Evolutionary conservation across 2,329 filamentous ascomycete species (phyloP).

Genomic region (Cucurbitaria berberidis): DNA sequence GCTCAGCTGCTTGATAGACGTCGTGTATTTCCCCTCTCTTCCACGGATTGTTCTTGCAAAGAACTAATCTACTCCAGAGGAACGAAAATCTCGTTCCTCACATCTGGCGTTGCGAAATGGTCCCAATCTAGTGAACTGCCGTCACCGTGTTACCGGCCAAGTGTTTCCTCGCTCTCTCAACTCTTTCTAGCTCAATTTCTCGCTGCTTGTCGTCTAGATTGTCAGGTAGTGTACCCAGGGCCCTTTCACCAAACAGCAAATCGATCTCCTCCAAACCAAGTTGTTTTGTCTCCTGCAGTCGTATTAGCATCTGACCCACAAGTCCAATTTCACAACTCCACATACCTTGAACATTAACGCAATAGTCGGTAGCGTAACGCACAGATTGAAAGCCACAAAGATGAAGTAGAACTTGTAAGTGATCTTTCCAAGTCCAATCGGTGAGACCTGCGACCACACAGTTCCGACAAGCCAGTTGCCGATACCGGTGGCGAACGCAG

Average conservation of each 20-base stretch:
- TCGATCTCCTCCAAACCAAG: conserved; percentile 65
- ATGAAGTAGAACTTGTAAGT: conserved; percentile 65
- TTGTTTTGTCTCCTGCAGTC: conserved; percentile 46
- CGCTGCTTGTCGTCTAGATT: conserved; percentile 46
- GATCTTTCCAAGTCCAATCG: conserved; percentile 57
- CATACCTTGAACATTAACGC: conserved; percentile 57
- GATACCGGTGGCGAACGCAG: conserved; percentile 63
- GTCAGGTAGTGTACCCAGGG: conserved; percentile 55
- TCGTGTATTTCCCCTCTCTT: neutral
- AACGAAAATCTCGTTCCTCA: neutral
- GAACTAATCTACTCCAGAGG: neutral
- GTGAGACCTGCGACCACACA: conserved; percentile 65
- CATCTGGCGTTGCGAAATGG: neutral
- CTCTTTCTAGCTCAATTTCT: conserved; percentile 30
- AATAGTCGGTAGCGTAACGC: conserved; percentile 55
- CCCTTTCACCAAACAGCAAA: conserved; percentile 61
- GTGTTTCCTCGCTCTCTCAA: conserved; percentile 25
- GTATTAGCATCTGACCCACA: neutral
- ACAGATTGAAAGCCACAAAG: conserved; percentile 60
- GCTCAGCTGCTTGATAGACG: neutral
- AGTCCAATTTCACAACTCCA: neutral
- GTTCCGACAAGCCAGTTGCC: conserved; percentile 67
- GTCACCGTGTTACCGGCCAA: conserved; percentile 18
- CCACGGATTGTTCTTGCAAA: neutral
- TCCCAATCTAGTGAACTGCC: conserved; percentile 18